Evolutionary conservation across 202 grass and related monocot genomes (phyloP).

Genomic region (Cymbopogon flexuosus): DNA sequence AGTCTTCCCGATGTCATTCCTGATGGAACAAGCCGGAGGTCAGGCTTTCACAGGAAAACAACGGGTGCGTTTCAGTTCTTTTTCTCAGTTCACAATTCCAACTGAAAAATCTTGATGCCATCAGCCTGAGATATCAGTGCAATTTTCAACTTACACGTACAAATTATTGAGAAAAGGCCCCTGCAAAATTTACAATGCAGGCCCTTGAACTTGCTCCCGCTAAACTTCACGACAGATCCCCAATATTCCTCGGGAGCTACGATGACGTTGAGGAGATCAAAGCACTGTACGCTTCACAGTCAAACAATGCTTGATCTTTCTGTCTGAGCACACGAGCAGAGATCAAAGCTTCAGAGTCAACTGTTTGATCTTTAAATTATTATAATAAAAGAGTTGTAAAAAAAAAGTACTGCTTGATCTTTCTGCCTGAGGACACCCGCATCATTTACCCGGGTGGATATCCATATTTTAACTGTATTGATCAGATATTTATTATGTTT

Average conservation of each 20-base stretch:
- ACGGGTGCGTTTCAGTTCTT: constrained; percentile 43
- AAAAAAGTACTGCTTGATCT: constrained; percentile 29
- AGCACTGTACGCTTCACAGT: constrained; percentile 63
- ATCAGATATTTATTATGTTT: not conserved
- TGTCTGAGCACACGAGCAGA: not conserved
- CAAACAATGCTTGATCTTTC: constrained; percentile 29
- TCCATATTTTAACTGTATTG: not conserved
- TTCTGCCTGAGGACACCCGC: not conserved
- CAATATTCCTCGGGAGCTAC: constrained; percentile 89
- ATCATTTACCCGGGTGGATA: not conserved
- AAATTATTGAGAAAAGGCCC: not conserved
- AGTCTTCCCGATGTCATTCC: constrained; percentile 89
- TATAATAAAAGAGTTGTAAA: not conserved
- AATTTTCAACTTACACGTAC: not conserved
- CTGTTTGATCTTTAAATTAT: not conserved
- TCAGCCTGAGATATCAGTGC: not conserved
- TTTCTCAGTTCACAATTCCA: not conserved
- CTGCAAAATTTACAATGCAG: constrained; percentile 32
- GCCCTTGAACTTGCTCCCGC: constrained; percentile 70
- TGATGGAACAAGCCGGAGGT: constrained; percentile 96
- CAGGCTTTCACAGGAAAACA: constrained; percentile 86
- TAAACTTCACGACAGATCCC: constrained; percentile 75
- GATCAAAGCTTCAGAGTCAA: not conserved
- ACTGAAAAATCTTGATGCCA: not conserved
- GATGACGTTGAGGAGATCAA: constrained; percentile 88